A percentile compares a stretch with the other conserved stretches of the same genome.
phyloP scores from a whole-genome alignment of 768 basidiomycete genomes.

The Erythrobasidium yunnanense region DNA sequence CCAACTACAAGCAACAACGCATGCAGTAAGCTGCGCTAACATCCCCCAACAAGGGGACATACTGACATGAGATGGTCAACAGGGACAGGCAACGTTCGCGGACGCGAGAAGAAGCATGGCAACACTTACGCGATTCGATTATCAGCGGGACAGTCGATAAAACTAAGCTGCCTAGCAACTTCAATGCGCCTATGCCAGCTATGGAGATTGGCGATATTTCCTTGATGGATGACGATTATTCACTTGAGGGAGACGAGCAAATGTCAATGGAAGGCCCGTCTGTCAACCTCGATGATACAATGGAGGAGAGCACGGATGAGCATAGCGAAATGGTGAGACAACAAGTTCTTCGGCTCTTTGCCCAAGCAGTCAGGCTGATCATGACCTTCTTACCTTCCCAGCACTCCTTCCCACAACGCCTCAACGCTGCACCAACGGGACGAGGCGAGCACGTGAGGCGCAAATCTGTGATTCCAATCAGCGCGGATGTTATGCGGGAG shows the following conservation, averaged over 20 bases:
- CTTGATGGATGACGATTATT: conserved; percentile 80
- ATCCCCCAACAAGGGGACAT: background rate
- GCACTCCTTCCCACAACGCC: conserved; percentile 27
- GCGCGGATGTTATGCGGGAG: conserved; percentile 76
- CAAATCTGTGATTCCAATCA: conserved; percentile 88
- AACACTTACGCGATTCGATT: conserved; percentile 67
- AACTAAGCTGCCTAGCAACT: conserved; percentile 34
- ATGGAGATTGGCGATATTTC: conserved; percentile 75
- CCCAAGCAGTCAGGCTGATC: background rate
- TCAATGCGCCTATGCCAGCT: conserved; percentile 62
- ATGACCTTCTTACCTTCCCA: background rate
- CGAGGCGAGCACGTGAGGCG: conserved; percentile 65
- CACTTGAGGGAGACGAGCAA: conserved; percentile 67
- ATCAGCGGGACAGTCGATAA: conserved; percentile 46
- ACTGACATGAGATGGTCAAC: background rate
- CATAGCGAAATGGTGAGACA: conserved; percentile 31
- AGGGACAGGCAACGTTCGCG: conserved; percentile 84
- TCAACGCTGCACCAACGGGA: conserved; percentile 33
- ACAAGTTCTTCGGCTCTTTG: background rate
- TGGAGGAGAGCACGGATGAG: conserved; percentile 10
- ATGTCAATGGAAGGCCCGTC: conserved; percentile 46
- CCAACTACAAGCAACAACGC: conserved; percentile 79
- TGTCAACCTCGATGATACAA: background rate
- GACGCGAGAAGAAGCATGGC: conserved; percentile 78
- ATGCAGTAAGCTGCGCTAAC: conserved; percentile 62